These are phyloP conservation scores for Barnettozyma botsteinii DNA, from an alignment of 805 yeast species.

Conservation along the genomic window DNA sequence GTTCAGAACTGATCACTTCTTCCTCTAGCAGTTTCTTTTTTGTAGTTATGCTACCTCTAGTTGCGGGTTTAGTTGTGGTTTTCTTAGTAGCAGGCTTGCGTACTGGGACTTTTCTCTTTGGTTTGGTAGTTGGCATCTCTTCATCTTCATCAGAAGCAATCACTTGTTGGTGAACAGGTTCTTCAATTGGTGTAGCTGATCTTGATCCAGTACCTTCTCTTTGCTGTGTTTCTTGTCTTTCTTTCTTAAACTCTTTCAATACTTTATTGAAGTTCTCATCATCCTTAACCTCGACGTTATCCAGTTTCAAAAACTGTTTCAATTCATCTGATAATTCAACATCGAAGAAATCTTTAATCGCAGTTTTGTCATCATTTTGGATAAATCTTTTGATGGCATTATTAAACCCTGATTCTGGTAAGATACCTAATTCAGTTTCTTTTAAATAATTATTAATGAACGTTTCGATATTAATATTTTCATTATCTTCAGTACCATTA, in stretches of 20 bases:
- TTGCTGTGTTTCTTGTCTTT: constrained; percentile 17
- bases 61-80: background rate
- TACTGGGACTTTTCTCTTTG: background rate
- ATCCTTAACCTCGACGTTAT: constrained; percentile 33
- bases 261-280: constrained; percentile 36
- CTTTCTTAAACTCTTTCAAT: constrained; percentile 37
- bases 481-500: constrained; percentile 30
- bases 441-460: constrained; percentile 58
- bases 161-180: background rate
- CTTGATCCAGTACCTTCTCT: constrained; percentile 2
- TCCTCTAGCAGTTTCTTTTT: background rate
- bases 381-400: constrained; percentile 68
- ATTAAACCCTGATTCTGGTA: constrained; percentile 72
- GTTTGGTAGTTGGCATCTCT: background rate
- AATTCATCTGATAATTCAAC: constrained; percentile 32
- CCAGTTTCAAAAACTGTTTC: constrained; percentile 28
- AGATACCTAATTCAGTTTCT: constrained; percentile 56
- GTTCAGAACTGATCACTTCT: background rate
- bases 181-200: constrained; percentile 1
- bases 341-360: constrained; percentile 59
- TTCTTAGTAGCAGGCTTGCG: background rate
- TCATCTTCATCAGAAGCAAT: constrained; percentile 9
- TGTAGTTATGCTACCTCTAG: background rate
- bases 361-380: constrained; percentile 75
- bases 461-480: constrained; percentile 49